Conservation (phyloP, 139 green algal genomes). For the Chlorokybus atmophyticus region DNA sequence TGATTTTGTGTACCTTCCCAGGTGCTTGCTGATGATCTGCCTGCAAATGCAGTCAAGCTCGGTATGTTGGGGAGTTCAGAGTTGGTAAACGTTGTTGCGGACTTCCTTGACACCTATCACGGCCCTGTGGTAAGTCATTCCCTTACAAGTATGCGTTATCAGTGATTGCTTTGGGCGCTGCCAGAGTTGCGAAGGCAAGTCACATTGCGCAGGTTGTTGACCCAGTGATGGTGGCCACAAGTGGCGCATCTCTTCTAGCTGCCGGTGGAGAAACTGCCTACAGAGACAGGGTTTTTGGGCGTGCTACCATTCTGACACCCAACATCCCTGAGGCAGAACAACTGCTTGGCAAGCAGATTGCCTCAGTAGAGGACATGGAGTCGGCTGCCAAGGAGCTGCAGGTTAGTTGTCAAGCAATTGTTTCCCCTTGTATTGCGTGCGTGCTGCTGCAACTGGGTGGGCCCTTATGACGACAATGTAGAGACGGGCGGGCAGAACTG, state of each 20-base stretch:
- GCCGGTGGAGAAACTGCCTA: constrained; percentile 29
- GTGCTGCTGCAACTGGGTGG: too few species aligned
- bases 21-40: not conserved
- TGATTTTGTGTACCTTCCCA: not conserved
- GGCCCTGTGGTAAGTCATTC: not conserved
- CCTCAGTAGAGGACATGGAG: constrained; percentile 8
- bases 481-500: too few species aligned
- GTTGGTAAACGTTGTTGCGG: not conserved
- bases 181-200: constrained; percentile 2
- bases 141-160: too few species aligned
- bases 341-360: constrained; percentile 48
- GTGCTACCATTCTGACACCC: constrained; percentile 73
- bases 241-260: constrained; percentile 53
- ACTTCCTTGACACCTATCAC: not conserved
- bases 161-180: too few species aligned
- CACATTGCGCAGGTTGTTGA: constrained; percentile 64
- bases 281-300: constrained; percentile 47
- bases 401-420: too few species aligned
- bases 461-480: too few species aligned
- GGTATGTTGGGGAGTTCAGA: constrained; percentile 75
- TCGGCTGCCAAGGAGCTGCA: constrained; percentile 4
- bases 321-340: constrained; percentile 78
- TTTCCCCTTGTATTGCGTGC: too few species aligned
- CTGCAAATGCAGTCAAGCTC: constrained; percentile 49
- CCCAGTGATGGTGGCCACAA: constrained; percentile 83